phyloP scores from a whole-genome alignment of 805 yeast species.

The Dipodascus geniculatus region DNA sequence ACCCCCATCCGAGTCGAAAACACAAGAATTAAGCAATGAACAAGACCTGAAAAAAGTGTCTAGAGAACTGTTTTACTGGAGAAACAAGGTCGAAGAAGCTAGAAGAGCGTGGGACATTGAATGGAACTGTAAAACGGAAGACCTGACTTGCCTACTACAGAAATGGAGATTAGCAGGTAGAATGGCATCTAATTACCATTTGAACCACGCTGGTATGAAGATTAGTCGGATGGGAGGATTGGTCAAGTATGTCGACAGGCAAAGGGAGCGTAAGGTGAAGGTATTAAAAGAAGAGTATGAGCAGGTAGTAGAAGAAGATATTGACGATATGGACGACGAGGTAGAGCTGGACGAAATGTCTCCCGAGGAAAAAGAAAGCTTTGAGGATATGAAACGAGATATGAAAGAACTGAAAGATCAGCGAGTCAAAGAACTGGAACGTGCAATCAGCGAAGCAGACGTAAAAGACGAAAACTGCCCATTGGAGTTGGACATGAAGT shows the following conservation, averaged over 20 bases:
- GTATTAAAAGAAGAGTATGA: constrained; percentile 29
- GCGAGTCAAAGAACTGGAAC: background rate
- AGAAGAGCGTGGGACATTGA: background rate
- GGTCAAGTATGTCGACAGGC: constrained; percentile 29
- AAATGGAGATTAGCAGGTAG: constrained; percentile 43
- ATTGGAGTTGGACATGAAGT: constrained; percentile 35
- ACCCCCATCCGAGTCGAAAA: background rate
- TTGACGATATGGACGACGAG: constrained; percentile 13
- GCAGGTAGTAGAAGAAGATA: constrained; percentile 25
- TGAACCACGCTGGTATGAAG: constrained; percentile 35
- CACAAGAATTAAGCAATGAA: background rate
- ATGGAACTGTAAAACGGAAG: constrained; percentile 21
- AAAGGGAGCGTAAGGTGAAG: constrained; percentile 21
- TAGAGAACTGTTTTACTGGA: background rate
- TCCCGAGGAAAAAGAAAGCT: background rate
- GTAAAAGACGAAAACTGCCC: constrained; percentile 13
- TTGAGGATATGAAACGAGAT: constrained; percentile 4
- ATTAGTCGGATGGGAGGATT: constrained; percentile 41
- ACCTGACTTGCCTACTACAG: constrained; percentile 23
- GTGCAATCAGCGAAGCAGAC: constrained; percentile 7
- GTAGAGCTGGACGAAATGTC: background rate
- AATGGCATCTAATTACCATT: constrained; percentile 34
- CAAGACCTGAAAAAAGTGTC: background rate
- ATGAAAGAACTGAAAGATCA: constrained; percentile 22
- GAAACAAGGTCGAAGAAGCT: background rate